Percentiles rank a stretch among this genome's conserved stretches.
Evolutionary conservation across 2,329 filamentous ascomycete species (phyloP).

Genomic region (Epichloe sibirici): DNA sequence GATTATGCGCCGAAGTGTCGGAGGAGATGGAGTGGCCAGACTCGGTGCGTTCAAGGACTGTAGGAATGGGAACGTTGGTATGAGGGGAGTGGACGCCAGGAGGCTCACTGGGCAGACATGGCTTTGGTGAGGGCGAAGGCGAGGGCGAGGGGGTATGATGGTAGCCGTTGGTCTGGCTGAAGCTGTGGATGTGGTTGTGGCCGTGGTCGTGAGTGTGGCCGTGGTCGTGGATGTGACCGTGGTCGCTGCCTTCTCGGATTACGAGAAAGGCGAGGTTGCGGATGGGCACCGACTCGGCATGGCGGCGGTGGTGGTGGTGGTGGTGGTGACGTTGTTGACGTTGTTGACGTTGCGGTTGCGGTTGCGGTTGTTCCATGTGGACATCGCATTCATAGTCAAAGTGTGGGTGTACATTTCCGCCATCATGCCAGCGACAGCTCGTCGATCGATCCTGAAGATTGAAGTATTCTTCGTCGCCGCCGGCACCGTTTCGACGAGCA

Average conservation of each 20-base stretch:
- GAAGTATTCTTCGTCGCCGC: background rate
- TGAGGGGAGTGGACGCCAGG: background rate
- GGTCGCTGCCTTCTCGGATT: constrained; percentile 22
- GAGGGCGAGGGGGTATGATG: constrained; percentile 11
- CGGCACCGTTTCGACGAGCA: background rate
- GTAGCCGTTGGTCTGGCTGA: constrained; percentile 5
- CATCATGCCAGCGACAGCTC: background rate
- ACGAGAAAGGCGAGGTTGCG: constrained; percentile 25
- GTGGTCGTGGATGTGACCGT: constrained; percentile 5
- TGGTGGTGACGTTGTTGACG: background rate
- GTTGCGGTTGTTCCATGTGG: background rate
- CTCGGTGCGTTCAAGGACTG: constrained; percentile 34
- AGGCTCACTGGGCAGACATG: background rate
- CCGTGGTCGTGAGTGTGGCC: constrained; percentile 5
- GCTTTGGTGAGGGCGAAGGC: constrained; percentile 12
- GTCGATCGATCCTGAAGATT: background rate
- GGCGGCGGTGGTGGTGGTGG: background rate
- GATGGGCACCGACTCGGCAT: constrained; percentile 16
- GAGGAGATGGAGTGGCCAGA: constrained; percentile 37
- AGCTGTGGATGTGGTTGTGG: constrained; percentile 1
- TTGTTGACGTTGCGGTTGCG: background rate
- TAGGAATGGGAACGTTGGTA: background rate
- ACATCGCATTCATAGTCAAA: background rate
- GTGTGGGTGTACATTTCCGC: background rate
- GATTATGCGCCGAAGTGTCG: constrained; percentile 18